A percentile compares a stretch with the other conserved stretches of the same genome.
Conservation (phyloP, 2,329 filamentous ascomycete genomes). For the Chaetothyriales sp. region DNA sequence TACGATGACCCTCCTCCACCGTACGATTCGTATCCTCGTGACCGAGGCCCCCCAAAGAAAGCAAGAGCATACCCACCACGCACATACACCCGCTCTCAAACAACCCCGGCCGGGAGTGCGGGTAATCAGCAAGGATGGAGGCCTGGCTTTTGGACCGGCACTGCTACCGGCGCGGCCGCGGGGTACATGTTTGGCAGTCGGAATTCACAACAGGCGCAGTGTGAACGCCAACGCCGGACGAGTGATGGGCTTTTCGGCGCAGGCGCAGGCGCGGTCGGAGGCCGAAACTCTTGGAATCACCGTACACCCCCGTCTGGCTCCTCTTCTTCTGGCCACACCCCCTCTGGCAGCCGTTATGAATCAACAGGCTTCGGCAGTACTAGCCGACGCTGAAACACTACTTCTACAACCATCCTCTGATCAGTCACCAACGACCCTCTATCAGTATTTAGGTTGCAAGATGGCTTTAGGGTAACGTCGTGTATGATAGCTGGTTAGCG, state of each 20-base stretch:
- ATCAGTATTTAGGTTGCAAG: too few species aligned
- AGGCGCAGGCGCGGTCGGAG: constrained; percentile 24
- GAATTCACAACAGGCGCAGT: constrained; percentile 15
- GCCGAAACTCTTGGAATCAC: constrained; percentile 18
- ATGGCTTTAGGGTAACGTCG: too few species aligned
- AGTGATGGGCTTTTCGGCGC: constrained; percentile 8
- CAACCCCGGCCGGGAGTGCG: constrained; percentile 1
- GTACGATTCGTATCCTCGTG: constrained; percentile 25
- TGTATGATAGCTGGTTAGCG: too few species aligned
- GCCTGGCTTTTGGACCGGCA: constrained; percentile 36
- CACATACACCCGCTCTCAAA: constrained; percentile 6
- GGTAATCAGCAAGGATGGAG: constrained; percentile 25
- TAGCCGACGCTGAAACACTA: constrained; percentile 23
- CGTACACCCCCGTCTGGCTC: constrained; percentile 3
- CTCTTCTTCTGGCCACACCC: constrained; percentile 12
- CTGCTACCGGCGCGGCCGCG: constrained; percentile 28
- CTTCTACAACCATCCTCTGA: too few species aligned
- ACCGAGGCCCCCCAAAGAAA: constrained; percentile 30
- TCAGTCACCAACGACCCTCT: too few species aligned
- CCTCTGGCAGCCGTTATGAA: constrained; percentile 21
- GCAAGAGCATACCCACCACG: constrained; percentile 17
- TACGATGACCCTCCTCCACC: constrained; percentile 29
- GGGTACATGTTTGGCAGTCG: constrained; percentile 29
- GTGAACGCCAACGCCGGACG: constrained; percentile 5
- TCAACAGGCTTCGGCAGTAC: constrained; percentile 36